A percentile compares a stretch with the other conserved stretches of the same genome.
Conservation (phyloP, 441 rosid species). For the Breynia disticha region DNA sequence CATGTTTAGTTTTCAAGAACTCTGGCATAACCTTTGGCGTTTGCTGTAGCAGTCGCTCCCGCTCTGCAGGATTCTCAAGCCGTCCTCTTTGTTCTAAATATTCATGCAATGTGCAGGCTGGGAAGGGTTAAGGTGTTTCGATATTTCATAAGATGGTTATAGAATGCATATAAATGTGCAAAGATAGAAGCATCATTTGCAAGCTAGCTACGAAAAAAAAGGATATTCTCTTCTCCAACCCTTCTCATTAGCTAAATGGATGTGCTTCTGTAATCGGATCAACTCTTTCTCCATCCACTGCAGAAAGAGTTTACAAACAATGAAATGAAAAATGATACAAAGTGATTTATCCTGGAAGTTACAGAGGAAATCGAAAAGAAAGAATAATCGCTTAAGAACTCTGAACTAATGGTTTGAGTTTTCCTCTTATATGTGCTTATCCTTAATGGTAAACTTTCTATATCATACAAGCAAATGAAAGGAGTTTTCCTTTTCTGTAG, state of each 20-base stretch:
- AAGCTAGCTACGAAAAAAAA: too few relatives aligned
- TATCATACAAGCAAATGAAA: too few relatives aligned
- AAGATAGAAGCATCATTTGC: too few relatives aligned
- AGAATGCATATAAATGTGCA: too few relatives aligned
- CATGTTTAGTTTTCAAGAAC: constrained; percentile 8
- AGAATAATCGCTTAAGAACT: background rate
- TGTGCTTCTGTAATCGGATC: constrained; percentile 26
- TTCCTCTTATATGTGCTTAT: background rate
- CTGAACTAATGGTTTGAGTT: background rate
- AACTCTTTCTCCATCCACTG: constrained; percentile 43
- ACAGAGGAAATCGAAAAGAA: background rate
- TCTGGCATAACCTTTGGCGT: constrained; percentile 31
- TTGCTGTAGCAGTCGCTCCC: constrained; percentile 23
- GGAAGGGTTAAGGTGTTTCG: constrained; percentile 35
- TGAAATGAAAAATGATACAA: background rate
- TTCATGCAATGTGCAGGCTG: constrained; percentile 19
- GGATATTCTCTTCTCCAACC: constrained; percentile 61
- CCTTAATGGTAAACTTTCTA: background rate
- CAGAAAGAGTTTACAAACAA: constrained; percentile 5
- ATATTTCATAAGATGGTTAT: too few relatives aligned
- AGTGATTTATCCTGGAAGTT: background rate
- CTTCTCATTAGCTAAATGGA: constrained; percentile 42
- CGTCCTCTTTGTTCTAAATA: constrained; percentile 28
- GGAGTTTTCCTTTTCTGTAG: too few relatives aligned
- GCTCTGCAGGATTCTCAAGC: constrained; percentile 35